Base-by-base conservation (phyloP, 306 rosid species). In the Quercus wislizeni region DNA sequence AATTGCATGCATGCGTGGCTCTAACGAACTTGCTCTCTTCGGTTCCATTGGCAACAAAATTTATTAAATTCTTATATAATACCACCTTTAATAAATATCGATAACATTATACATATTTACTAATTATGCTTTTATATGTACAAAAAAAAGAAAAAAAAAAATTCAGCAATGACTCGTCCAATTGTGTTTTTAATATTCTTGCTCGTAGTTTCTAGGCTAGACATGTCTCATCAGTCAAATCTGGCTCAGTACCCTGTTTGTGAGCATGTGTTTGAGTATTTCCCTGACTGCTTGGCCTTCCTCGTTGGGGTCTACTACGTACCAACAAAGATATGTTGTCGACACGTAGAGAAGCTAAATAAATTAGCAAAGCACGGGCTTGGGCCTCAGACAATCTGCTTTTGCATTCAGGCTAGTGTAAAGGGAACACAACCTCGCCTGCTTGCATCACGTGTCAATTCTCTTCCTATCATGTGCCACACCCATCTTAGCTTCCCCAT, bases 401-500 rank as follows among this genome's bases (percentile, higher is more conserved):
- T 69, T 62, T 79, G 88, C 63, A 82, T 84, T 82, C 63, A 84
- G 79, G 65, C 35, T 51, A 79, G 63, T 82, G 68, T 74, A 46
- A 84, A 74, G 79, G 86, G 86, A 17, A 21, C 23, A 27, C 23
- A 55, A 35, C 85, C 84, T 17, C 6, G 77, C 18, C 38, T 84
- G 74, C 5, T 6, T 35, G 27, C 82, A 4, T 69, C 73, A 38
- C 15, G 27, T 14, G 51, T 82, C 14, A 54, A 73, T 27, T 54
- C 51, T 55, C 86, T 87, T 59, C 88, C 88, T 3, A 3, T 12
- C 30, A 38, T 59, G 73, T 84, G 88, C 61, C 15, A 84, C 56
- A 75, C 80, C 31, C 68, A 77, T 18, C 87, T 86, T 68, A 83
- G 80, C 9, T 83, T 86, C 63, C 87, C 90, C 52, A 86, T 83